Conservation (phyloP, 2,329 filamentous ascomycete genomes). For the Cladophialophora bantiana region DNA sequence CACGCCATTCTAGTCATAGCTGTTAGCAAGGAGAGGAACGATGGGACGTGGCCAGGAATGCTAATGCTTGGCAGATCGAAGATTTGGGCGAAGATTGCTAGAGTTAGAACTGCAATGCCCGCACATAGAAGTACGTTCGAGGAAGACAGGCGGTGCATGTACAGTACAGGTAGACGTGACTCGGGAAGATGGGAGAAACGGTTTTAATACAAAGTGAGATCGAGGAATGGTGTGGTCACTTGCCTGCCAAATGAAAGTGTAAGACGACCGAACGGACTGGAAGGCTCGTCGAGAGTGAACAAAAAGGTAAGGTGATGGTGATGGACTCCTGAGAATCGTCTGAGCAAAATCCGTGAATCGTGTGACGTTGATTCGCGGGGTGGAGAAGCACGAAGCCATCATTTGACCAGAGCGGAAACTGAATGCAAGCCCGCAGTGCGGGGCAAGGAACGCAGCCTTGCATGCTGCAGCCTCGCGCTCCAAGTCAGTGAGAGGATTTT, state of each 20-base stretch:
- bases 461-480: not conserved
- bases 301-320: not conserved
- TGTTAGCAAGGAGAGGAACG: slow-evolving; percentile 2
- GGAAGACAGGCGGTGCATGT: not conserved
- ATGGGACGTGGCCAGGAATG: not conserved
- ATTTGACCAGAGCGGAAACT: not conserved
- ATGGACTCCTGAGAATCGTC: not conserved
- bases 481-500: not conserved
- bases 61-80: not conserved
- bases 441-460: slow-evolving; percentile 9
- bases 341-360: not conserved
- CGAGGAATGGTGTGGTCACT: not conserved
- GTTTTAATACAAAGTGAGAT: not conserved
- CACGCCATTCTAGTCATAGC: slow-evolving; percentile 75
- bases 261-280: not conserved
- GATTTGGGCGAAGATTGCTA: slow-evolving; percentile 2
- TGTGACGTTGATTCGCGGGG: slow-evolving; percentile 2
- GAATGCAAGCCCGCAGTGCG: slow-evolving; percentile 2
- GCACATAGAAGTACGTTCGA: slow-evolving; percentile 3
- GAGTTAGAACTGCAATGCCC: slow-evolving; percentile 3
- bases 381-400: not conserved
- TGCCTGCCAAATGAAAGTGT: not conserved
- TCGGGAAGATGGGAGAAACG: not conserved
- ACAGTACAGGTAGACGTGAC: not conserved
- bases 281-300: not conserved